These are phyloP conservation scores for Stachybotrys chartarum DNA, from an alignment of 2,329 filamentous ascomycete species.

Conservation along the genomic window DNA sequence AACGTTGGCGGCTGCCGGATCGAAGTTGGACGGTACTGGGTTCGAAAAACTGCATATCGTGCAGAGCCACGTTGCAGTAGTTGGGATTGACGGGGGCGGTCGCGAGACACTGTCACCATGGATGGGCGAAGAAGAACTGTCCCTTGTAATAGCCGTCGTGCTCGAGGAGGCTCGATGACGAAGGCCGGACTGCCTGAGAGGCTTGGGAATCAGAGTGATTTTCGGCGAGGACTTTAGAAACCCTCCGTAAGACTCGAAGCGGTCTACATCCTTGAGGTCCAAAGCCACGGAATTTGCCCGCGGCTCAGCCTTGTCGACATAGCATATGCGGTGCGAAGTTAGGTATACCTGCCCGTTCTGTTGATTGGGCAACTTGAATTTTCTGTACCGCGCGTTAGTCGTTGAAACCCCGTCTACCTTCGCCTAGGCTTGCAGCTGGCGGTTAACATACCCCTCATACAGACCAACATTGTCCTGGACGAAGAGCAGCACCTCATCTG, in stretches of 20 bases:
- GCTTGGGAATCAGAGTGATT: conserved; percentile 81
- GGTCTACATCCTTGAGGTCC: conserved; percentile 85
- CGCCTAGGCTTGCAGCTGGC: neutral
- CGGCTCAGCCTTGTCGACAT: conserved; percentile 83
- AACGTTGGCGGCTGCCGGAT: conserved; percentile 70
- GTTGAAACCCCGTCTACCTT: neutral
- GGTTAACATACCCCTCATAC: conserved; percentile 77
- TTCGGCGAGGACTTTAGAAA: conserved; percentile 95
- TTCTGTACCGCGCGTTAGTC: conserved; percentile 45
- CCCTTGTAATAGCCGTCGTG: conserved; percentile 38
- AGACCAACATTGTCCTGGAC: conserved; percentile 96
- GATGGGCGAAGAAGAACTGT: conserved; percentile 38
- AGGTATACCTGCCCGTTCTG: conserved; percentile 96
- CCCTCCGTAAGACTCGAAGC: conserved; percentile 84
- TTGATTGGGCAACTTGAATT: conserved; percentile 88
- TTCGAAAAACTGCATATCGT: conserved; percentile 95
- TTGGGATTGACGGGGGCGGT: conserved; percentile 35
- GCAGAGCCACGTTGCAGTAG: conserved; percentile 84
- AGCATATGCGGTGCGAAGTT: conserved; percentile 92
- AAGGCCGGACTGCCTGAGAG: conserved; percentile 57
- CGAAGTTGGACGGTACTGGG: conserved; percentile 86
- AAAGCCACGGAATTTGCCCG: conserved; percentile 78
- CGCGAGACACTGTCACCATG: conserved; percentile 35
- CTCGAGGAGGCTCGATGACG: conserved; percentile 44
- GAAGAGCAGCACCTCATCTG: conserved; percentile 91